Base-by-base conservation (phyloP, 768 basidiomycete species). In the Hebeloma cylindrosporum region DNA sequence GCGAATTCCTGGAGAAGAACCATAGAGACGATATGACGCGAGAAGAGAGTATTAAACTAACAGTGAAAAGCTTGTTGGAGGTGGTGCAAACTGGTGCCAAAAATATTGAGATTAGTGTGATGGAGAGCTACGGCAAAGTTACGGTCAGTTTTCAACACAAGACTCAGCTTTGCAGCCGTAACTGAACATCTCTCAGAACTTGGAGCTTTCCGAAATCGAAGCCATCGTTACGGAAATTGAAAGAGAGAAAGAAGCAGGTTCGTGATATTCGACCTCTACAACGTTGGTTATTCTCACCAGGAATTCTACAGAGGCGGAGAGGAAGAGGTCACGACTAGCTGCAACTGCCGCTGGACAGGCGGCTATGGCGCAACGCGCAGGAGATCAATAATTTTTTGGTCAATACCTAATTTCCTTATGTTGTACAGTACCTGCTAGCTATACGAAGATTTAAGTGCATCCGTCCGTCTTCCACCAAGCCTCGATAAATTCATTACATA, bases 61-160 rank as follows among this genome's bases (percentile, higher is more conserved):
- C 96, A 0, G 81, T 99, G 51, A 98, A 97, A 73, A 88, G 87
- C 62, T 72, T 99, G 57, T 74, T 99, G 17, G 96, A 99, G 65
- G 94, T 99, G 27, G 96, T 99, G 6, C 96, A 98, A 70, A 97
- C 96, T 2, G 96, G 96, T n/a, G 96, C 96, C 4, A 98, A 98
- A 75, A 99, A 99, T 67, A 98, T 99, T 51, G 96, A 99, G 65
- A 92, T 99, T 57, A 93, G 88, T 50, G 90, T 97, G 33, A 94
- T 98, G 91, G 93, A 96, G 61, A 80, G 85, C 49, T 97, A 92
- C 63, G 90, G 91, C 48, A 88, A 93, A 70, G 82, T 95, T 43
- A 90, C 91, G 33, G 94, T 96, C 52, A 47, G 75, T 68, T 14
- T 14, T 43, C 7, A 17, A 16, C 47, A 18, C 39, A 4, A 25